Evolutionary conservation across 495 filamentous ascomycete species (phyloP).

Genomic region (Aspergillus sparsus): DNA sequence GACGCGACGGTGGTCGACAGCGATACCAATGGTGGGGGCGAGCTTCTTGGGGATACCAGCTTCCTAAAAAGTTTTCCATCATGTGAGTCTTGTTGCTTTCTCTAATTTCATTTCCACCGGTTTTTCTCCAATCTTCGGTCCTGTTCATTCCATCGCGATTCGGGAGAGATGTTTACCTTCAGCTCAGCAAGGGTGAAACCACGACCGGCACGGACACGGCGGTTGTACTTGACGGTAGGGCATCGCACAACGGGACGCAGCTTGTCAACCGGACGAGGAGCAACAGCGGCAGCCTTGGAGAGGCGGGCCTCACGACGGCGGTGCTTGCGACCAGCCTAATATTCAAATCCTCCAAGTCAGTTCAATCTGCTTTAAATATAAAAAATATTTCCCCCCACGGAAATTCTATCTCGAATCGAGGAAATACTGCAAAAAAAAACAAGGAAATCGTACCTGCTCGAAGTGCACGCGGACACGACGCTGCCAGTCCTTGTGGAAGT

Average conservation of each 20-base stretch:
- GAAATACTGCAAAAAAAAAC: constrained; percentile 25
- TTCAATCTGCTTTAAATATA: constrained; percentile 21
- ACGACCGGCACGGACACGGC: constrained; percentile 91
- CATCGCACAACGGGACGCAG: constrained; percentile 93
- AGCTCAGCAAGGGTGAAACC: constrained; percentile 96
- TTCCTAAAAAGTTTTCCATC: constrained; percentile 57
- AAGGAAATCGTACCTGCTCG: constrained; percentile 79
- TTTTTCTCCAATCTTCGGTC: constrained; percentile 18
- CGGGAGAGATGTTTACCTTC: constrained; percentile 66
- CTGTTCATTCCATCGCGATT: neutral
- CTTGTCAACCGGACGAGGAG: constrained; percentile 96
- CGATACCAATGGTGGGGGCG: constrained; percentile 92
- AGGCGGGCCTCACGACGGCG: constrained; percentile 85
- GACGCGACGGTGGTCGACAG: constrained; percentile 92
- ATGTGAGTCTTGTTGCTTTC: neutral
- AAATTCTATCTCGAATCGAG: constrained; percentile 12
- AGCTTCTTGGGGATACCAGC: constrained; percentile 94
- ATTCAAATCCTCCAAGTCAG: constrained; percentile 13
- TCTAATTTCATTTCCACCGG: neutral
- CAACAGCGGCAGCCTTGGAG: constrained; percentile 88
- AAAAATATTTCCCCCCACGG: constrained; percentile 17
- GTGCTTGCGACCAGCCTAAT: constrained; percentile 91
- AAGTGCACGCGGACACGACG: constrained; percentile 97
- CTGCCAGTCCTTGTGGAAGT: constrained; percentile 99
- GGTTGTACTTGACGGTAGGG: constrained; percentile 97